These are phyloP conservation scores for Psilocybe subaeruginosa DNA, from an alignment of 768 basidiomycete genomes.

Conservation along the genomic window DNA sequence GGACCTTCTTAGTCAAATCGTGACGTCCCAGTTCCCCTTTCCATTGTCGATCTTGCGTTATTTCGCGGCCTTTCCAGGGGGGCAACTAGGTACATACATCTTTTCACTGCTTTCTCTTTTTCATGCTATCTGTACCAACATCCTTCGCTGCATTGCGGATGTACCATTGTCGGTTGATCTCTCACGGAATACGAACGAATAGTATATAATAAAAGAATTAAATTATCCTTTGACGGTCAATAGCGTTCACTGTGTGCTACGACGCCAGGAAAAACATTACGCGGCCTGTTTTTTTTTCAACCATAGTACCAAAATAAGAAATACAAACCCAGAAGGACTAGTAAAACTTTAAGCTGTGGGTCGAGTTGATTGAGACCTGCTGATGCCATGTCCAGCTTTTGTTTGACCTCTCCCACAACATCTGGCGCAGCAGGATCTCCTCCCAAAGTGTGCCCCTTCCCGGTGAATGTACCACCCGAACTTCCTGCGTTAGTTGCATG, in stretches of 20 bases:
- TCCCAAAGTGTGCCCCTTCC: slow-evolving; percentile 75
- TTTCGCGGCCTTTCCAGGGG: slow-evolving; percentile 3
- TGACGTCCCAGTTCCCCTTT: slow-evolving; percentile 23
- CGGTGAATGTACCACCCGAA: slow-evolving; percentile 58
- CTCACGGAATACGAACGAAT: neutral
- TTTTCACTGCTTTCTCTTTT: slow-evolving; percentile 3
- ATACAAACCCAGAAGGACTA: slow-evolving; percentile 68
- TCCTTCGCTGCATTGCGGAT: neutral
- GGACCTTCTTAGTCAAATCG: slow-evolving; percentile 28
- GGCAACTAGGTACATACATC: slow-evolving; percentile 21
- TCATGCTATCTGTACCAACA: slow-evolving; percentile 5
- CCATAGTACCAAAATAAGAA: slow-evolving; percentile 57
- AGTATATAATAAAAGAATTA: slow-evolving; percentile 1
- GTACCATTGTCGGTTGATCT: neutral
- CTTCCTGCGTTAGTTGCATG: slow-evolving; percentile 44
- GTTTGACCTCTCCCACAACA: slow-evolving; percentile 33
- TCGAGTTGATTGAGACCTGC: slow-evolving; percentile 53
- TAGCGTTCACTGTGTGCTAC: neutral
- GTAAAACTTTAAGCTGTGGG: slow-evolving; percentile 67
- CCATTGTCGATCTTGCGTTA: slow-evolving; percentile 25
- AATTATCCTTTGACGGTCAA: neutral
- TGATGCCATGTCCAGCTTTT: slow-evolving; percentile 34
- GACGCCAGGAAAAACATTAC: neutral
- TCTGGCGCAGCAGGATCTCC: slow-evolving; percentile 44
- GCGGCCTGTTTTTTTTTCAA: slow-evolving; percentile 16